Conservation (phyloP, 176 grass and related monocot genomes). For the Stipa capillata region DNA sequence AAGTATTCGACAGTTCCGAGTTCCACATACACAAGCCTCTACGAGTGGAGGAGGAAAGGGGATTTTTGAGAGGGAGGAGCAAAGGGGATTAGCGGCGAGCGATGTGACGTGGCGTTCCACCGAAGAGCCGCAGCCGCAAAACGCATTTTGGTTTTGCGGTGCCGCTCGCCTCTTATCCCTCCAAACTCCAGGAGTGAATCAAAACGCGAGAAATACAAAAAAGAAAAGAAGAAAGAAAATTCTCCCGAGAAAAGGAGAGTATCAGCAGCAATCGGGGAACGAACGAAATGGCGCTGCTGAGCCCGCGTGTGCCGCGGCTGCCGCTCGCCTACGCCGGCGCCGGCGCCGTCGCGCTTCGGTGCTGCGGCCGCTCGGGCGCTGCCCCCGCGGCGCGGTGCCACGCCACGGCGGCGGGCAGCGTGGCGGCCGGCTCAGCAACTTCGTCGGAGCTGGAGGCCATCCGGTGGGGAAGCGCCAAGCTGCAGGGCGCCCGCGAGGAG, state of each 20-base stretch:
- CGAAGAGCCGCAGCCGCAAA: background rate
- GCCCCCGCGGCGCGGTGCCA: slow-evolving; percentile 23
- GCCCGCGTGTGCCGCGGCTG: slow-evolving; percentile 59
- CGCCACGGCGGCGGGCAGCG: slow-evolving; percentile 33
- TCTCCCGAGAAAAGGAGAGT: background rate
- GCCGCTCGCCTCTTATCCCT: slow-evolving; percentile 32
- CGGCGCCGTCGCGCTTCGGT: background rate
- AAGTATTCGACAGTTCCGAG: too few species aligned
- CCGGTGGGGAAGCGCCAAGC: slow-evolving; percentile 81
- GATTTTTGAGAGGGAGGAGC: too few species aligned
- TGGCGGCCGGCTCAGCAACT: slow-evolving; percentile 31
- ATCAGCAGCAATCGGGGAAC: background rate
- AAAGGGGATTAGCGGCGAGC: background rate
- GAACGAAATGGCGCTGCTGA: slow-evolving; percentile 64
- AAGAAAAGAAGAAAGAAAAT: background rate
- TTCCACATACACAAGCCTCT: too few species aligned
- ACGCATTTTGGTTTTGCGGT: slow-evolving; percentile 12
- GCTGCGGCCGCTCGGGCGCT: background rate
- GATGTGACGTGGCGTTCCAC: slow-evolving; percentile 7
- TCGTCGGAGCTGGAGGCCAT: slow-evolving; percentile 44
- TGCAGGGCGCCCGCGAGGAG: slow-evolving; percentile 79
- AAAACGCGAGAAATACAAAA: background rate
- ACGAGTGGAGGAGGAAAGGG: too few species aligned
- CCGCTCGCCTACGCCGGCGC: slow-evolving; percentile 25
- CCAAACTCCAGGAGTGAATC: background rate